A percentile compares a stretch with the other conserved stretches of the same genome.
phyloP scores from a whole-genome alignment of 2,329 filamentous ascomycete species.

The Ceratocystis huliohia region DNA sequence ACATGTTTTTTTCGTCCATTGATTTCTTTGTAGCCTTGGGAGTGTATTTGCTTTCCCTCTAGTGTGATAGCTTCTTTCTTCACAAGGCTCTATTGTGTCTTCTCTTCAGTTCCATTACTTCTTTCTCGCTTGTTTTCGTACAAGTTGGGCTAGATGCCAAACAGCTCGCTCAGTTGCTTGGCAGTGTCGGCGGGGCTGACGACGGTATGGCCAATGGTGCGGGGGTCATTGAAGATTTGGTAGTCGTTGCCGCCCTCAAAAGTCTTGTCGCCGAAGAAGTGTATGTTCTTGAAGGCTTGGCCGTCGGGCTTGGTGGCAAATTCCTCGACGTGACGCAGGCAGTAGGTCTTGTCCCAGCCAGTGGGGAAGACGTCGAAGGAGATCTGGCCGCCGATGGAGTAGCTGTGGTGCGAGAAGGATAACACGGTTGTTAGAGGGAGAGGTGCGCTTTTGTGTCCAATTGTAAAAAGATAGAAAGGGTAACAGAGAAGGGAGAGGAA shows the following conservation, averaged over 20 bases:
- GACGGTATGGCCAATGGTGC: conserved; percentile 78
- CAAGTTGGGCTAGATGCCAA: conserved; percentile 42
- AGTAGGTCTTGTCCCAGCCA: conserved; percentile 99
- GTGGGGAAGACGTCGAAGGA: conserved; percentile 95
- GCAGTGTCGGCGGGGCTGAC: conserved; percentile 71
- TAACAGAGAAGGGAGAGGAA: conserved; percentile 16
- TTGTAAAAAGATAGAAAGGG: not conserved
- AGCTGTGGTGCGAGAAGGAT: conserved; percentile 37
- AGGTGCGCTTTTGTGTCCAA: not conserved
- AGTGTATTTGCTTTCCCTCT: too few relatives aligned
- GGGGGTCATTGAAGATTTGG: conserved; percentile 74
- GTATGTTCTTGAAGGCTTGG: conserved; percentile 71
- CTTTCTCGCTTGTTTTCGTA: not conserved
- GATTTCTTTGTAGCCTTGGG: too few relatives aligned
- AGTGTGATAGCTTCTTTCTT: not conserved
- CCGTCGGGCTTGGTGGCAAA: conserved; percentile 60
- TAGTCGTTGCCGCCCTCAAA: conserved; percentile 85
- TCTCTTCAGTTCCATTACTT: not conserved
- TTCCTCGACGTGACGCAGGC: conserved; percentile 70
- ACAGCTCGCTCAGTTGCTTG: conserved; percentile 65
- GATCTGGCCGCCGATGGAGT: conserved; percentile 92
- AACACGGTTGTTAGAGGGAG: not conserved
- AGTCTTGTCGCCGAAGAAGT: conserved; percentile 98
- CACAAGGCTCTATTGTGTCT: not conserved
- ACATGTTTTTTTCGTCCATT: too few relatives aligned